Conservation (phyloP, 1,284 basidiomycete species). For the Chondrostereum purpureum region DNA sequence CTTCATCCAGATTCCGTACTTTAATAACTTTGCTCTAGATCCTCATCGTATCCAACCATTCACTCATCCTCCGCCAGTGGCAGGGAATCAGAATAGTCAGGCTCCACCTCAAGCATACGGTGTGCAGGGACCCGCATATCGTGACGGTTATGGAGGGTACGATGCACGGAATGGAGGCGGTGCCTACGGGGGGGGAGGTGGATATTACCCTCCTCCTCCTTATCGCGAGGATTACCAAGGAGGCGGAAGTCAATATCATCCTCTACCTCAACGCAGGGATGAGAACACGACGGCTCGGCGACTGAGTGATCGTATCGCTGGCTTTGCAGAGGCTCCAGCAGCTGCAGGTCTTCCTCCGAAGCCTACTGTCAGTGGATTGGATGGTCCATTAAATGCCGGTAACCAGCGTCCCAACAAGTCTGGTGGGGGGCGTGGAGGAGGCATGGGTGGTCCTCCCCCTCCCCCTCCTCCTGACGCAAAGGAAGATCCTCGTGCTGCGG, state of each 20-base stretch:
- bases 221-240: conserved; percentile 27
- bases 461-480: conserved; percentile 80
- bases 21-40: conserved; percentile 91
- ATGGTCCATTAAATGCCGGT: conserved; percentile 42
- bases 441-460: conserved; percentile 46
- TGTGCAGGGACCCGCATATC: conserved; percentile 51
- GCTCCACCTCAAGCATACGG: conserved; percentile 74
- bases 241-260: conserved; percentile 31
- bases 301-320: conserved; percentile 71
- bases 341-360: conserved; percentile 72
- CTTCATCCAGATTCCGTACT: conserved; percentile 64
- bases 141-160: conserved; percentile 34
- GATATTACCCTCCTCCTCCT: conserved; percentile 24
- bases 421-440: conserved; percentile 19
- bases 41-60: conserved; percentile 87
- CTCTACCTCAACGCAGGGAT: conserved; percentile 40
- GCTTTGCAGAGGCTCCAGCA: conserved; percentile 56
- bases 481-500: conserved; percentile 80
- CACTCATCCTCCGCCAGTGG: conserved; percentile 61
- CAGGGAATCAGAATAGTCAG: conserved; percentile 50
- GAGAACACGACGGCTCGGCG: conserved; percentile 51
- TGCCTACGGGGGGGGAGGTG: conserved; percentile 11
- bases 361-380: conserved; percentile 53
- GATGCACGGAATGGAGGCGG: conserved; percentile 22
- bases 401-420: not conserved